phyloP scores from a whole-genome alignment of 2,329 filamentous ascomycete genomes.

The Lachnellula hyalina region DNA sequence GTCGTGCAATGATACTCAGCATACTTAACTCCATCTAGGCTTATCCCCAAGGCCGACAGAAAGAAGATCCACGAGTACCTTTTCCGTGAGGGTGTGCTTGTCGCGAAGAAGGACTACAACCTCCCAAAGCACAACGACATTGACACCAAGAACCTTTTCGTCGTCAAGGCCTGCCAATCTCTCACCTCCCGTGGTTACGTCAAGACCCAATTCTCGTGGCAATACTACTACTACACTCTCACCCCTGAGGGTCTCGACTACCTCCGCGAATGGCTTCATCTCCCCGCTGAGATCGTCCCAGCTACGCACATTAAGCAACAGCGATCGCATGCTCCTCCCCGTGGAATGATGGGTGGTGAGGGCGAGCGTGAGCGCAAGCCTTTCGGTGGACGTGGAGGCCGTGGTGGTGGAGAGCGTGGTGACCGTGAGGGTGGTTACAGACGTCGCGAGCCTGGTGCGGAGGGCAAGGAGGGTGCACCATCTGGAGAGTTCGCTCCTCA shows the following conservation, averaged over 20 bases:
- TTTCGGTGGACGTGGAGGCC: slow-evolving; percentile 67
- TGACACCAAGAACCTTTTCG: slow-evolving; percentile 99
- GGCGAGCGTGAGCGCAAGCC: slow-evolving; percentile 74
- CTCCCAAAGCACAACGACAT: slow-evolving; percentile 96
- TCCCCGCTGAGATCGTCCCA: slow-evolving; percentile 98
- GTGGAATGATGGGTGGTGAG: slow-evolving; percentile 94
- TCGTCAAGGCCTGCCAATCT: slow-evolving; percentile 99
- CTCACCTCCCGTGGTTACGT: slow-evolving; percentile 96
- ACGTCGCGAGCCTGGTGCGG: slow-evolving; percentile 72
- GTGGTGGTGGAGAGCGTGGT: slow-evolving; percentile 58
- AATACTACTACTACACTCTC: slow-evolving; percentile 99
- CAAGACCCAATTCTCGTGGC: slow-evolving; percentile 99
- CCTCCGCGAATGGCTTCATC: slow-evolving; percentile 99
- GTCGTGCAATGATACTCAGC: not conserved
- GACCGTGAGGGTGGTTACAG: slow-evolving; percentile 87
- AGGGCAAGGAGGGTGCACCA: slow-evolving; percentile 85
- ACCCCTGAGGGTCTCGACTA: slow-evolving; percentile 99
- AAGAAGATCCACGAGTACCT: slow-evolving; percentile 99
- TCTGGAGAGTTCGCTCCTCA: slow-evolving; percentile 87
- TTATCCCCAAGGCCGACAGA: slow-evolving; percentile 99
- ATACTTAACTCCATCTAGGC: slow-evolving; percentile 56
- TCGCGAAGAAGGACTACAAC: slow-evolving; percentile 99
- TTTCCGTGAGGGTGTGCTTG: slow-evolving; percentile 89
- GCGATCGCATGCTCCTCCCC: slow-evolving; percentile 81
- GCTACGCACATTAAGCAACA: slow-evolving; percentile 99